Evolutionary conservation across 331 rosid genomes (phyloP).

Genomic region (Dryas integrifolia): DNA sequence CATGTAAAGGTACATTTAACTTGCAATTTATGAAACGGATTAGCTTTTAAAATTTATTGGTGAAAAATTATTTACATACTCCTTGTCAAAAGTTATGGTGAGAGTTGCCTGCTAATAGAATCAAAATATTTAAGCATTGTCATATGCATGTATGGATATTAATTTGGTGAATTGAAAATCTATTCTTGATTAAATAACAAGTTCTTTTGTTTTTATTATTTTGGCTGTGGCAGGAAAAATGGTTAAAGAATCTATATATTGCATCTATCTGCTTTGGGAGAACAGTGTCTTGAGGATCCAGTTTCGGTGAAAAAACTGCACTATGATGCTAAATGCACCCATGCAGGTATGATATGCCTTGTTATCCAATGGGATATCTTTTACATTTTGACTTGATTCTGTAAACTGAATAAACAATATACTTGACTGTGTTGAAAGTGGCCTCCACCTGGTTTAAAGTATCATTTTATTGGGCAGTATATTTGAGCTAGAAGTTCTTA

Average conservation of each 20-base stretch:
- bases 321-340: conserved; percentile 1
- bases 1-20: conserved; percentile 40
- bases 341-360: conserved; percentile 20
- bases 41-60: neutral
- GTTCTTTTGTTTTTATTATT: neutral
- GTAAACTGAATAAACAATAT: neutral
- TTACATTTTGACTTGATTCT: neutral
- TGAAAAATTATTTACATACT: neutral
- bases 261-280: conserved; percentile 43
- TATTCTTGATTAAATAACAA: neutral
- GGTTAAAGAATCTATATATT: conserved; percentile 43
- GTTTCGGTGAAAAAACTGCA: conserved; percentile 16
- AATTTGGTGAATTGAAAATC: neutral
- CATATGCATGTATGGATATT: neutral
- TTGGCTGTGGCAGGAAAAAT: conserved; percentile 39
- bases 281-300: conserved; percentile 37
- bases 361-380: neutral
- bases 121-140: neutral
- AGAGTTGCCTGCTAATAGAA: neutral
- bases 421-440: neutral
- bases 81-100: neutral
- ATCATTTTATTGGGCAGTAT: neutral
- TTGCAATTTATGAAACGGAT: neutral
- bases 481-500: neutral
- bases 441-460: neutral